Evolutionary conservation across 148 eudicot genomes (phyloP), one percentile per base, ranked within the genome.

Genomic region (Fagopyrum tataricum): DNA sequence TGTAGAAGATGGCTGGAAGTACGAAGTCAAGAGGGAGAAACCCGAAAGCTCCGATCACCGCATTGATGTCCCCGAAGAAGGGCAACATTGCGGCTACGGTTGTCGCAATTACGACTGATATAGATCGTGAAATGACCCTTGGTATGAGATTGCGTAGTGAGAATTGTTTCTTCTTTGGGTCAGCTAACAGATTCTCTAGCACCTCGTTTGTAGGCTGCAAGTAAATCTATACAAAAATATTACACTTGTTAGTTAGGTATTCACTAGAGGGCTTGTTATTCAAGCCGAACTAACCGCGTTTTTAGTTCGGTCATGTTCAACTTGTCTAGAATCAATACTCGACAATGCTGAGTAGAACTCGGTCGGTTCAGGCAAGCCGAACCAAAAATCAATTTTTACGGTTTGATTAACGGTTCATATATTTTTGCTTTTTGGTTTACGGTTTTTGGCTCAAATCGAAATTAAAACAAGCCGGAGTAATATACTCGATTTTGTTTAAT

Each of bases 51-150:
- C 97, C 97, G 4, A 83, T 74, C 42, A 91, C 59, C 4, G 94
- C 92, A 83, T 86, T 87, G 51, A 91, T 84, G 76, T 91, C 97
- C 40, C 92, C 97, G 20, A 87, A 91, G 76, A 91, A 91, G 14
- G 97, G 95, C 4, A 91, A 76, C 95, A 91, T 87, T 6, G 89
- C 97, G 3, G 92, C 92, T 42, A 91, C 12, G 1, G 80, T 61
- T 1, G 91, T 84, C 18, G 90, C 88, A 17, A 80, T 12, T 43
- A 82, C 72, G 17, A 91, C 86, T 0, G 89, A 80, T 15, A 86
- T 0, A 4, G 97, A 91, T 72, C 97, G 79, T 3, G 79, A 76
- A 17, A 89, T 72, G 14, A 87, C 43, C 61, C 97, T 81, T 3
- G 97, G 90, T 40, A 85, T 71, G 0, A 82, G 81, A 67, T 91